These are phyloP conservation scores for Scorias spongiosa DNA, from an alignment of 2,329 filamentous ascomycete genomes.

Conservation along the genomic window DNA sequence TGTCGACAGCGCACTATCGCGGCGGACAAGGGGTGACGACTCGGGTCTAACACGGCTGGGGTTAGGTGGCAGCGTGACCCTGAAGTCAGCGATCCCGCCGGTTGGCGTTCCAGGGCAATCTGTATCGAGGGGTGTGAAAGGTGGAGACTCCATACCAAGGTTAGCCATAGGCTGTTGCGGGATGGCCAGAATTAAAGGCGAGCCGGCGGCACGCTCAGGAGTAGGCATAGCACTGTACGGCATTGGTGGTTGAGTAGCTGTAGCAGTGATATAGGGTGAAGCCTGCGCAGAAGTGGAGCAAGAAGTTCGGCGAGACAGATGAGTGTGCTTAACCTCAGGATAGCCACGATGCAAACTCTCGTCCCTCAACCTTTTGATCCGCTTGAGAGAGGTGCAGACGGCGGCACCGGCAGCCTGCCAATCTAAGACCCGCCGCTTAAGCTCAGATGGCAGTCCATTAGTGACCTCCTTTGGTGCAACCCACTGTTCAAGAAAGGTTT, in stretches of 20 bases:
- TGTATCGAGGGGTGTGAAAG: slow-evolving; percentile 17
- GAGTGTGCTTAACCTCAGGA: slow-evolving; percentile 9
- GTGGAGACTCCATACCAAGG: slow-evolving; percentile 17
- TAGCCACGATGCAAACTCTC: slow-evolving; percentile 19
- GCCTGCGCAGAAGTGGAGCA: not conserved
- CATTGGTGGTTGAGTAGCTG: not conserved
- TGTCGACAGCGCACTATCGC: not conserved
- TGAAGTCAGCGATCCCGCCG: not conserved
- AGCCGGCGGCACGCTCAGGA: not conserved
- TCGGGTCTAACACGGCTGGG: slow-evolving; percentile 8
- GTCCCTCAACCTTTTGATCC: slow-evolving; percentile 18
- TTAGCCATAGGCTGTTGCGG: not conserved
- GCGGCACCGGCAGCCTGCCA: slow-evolving; percentile 31
- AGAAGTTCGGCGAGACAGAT: slow-evolving; percentile 1
- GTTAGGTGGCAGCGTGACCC: slow-evolving; percentile 5
- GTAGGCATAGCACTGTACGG: not conserved
- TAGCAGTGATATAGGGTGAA: not conserved
- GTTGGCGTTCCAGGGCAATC: slow-evolving; percentile 9
- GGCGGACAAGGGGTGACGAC: slow-evolving; percentile 3
- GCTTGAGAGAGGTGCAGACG: slow-evolving; percentile 26
- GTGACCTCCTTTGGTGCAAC: slow-evolving; percentile 23
- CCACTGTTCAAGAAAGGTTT: slow-evolving; percentile 24
- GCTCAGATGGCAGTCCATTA: slow-evolving; percentile 18
- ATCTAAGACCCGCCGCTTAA: slow-evolving; percentile 20
- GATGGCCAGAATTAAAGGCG: not conserved